These are phyloP conservation scores for Sphaerulina vaccinii DNA, from an alignment of 2,329 filamentous ascomycete species.

Conservation along the genomic window DNA sequence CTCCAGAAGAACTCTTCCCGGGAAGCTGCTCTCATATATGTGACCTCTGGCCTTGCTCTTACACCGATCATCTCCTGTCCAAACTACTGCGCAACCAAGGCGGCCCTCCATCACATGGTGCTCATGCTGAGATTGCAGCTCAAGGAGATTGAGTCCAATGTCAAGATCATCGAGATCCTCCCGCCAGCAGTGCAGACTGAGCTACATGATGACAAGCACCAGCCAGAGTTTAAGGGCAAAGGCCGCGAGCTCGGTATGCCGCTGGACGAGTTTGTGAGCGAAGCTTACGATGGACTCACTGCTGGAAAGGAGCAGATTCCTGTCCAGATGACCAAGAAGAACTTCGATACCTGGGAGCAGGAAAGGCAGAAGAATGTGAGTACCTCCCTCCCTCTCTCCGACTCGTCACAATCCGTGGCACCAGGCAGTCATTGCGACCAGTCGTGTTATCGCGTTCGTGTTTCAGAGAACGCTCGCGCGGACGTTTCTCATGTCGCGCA, in stretches of 20 bases:
- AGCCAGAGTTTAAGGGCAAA: slow-evolving; percentile 48
- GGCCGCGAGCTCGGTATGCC: slow-evolving; percentile 55
- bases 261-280: slow-evolving; percentile 51
- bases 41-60: slow-evolving; percentile 52
- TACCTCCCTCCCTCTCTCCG: not conserved
- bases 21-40: slow-evolving; percentile 47
- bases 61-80: slow-evolving; percentile 49
- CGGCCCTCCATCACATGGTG: slow-evolving; percentile 56
- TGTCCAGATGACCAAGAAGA: slow-evolving; percentile 49
- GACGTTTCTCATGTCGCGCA: no score
- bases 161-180: slow-evolving; percentile 57
- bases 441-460: no score
- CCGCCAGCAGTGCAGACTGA: slow-evolving; percentile 59
- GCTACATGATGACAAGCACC: slow-evolving; percentile 55
- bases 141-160: slow-evolving; percentile 44
- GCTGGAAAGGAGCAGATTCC: slow-evolving; percentile 53
- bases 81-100: slow-evolving; percentile 58
- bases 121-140: slow-evolving; percentile 54
- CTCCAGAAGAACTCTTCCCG: slow-evolving; percentile 45
- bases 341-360: slow-evolving; percentile 45
- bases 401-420: no score
- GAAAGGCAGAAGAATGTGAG: slow-evolving; percentile 45
- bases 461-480: no score
- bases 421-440: no score
- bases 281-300: slow-evolving; percentile 48